Conservation (phyloP, 371 early-diverging fungal genomes). For the Basidiobolus meristosporus region DNA sequence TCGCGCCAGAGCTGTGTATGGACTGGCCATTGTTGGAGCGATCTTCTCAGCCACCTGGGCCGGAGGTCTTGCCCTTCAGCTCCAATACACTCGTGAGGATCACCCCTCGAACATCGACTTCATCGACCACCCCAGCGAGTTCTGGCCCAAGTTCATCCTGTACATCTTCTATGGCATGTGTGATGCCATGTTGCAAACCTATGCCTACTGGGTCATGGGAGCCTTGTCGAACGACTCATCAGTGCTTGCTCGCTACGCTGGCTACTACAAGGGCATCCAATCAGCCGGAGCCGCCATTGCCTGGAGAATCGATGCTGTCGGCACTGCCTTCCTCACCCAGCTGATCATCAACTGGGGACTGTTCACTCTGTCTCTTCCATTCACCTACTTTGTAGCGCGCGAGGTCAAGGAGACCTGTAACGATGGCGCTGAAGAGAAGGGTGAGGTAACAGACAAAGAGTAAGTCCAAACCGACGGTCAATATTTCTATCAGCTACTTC, state of each 20-base stretch:
- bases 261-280: slow-evolving; percentile 19
- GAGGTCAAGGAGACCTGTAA: slow-evolving; percentile 11
- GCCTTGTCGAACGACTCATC: slow-evolving; percentile 47
- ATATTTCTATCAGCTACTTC: too few species aligned
- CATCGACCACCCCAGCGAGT: slow-evolving; percentile 15
- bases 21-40: slow-evolving; percentile 18
- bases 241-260: slow-evolving; percentile 47
- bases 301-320: slow-evolving; percentile 12
- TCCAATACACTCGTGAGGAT: slow-evolving; percentile 14
- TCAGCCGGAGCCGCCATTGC: slow-evolving; percentile 20
- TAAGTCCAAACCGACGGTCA: too few species aligned
- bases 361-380: slow-evolving; percentile 12
- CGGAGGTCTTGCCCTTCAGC: slow-evolving; percentile 34
- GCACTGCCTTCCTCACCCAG: slow-evolving; percentile 9
- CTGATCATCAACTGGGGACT: slow-evolving; percentile 19
- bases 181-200: slow-evolving; percentile 47
- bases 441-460: neutral
- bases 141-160: slow-evolving; percentile 38
- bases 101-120: slow-evolving; percentile 11
- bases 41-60: slow-evolving; percentile 33
- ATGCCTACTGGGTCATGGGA: slow-evolving; percentile 48
- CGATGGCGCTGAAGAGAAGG: neutral
- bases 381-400: slow-evolving; percentile 8
- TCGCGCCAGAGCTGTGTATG: slow-evolving; percentile 24
- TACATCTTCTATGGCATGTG: slow-evolving; percentile 40